These are phyloP conservation scores for Tillandsia fasciculata DNA, from an alignment of 176 grass and related monocot genomes.

Conservation along the genomic window DNA sequence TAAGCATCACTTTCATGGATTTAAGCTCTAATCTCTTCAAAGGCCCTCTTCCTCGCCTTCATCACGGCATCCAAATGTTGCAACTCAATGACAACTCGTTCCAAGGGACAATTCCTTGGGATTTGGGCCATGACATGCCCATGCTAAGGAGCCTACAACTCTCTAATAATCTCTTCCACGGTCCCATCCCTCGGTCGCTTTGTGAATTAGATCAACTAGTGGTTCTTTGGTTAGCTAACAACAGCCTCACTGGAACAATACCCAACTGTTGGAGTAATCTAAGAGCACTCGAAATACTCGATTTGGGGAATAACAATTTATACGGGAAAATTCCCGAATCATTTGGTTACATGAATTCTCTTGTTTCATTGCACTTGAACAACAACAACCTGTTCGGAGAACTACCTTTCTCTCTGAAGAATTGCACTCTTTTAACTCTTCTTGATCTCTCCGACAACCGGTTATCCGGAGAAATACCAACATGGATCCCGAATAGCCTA, in stretches of 20 bases:
- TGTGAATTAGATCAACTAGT: constrained; percentile 1
- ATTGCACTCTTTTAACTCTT: neutral
- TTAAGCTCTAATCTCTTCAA: constrained; percentile 7
- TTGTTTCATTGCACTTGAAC: neutral
- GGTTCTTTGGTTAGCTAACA: neutral
- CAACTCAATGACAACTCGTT: constrained; percentile 5
- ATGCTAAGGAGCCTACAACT: neutral
- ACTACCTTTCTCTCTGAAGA: neutral
- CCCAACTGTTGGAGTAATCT: neutral
- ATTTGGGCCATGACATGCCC: neutral
- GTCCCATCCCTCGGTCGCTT: neutral
- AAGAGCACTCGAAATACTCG: neutral
- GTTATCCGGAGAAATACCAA: neutral
- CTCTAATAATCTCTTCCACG: constrained; percentile 1
- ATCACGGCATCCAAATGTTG: neutral
- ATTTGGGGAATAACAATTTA: neutral
- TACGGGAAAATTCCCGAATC: neutral
- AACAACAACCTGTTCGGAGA: neutral
- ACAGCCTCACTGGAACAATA: neutral
- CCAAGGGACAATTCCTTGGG: neutral
- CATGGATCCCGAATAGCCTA: neutral
- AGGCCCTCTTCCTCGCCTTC: constrained; percentile 3
- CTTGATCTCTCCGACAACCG: neutral
- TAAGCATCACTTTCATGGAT: neutral
- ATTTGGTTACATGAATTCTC: neutral